Base-by-base conservation (phyloP, 2,329 filamentous ascomycete species). In the Ophiostoma sp. region DNA sequence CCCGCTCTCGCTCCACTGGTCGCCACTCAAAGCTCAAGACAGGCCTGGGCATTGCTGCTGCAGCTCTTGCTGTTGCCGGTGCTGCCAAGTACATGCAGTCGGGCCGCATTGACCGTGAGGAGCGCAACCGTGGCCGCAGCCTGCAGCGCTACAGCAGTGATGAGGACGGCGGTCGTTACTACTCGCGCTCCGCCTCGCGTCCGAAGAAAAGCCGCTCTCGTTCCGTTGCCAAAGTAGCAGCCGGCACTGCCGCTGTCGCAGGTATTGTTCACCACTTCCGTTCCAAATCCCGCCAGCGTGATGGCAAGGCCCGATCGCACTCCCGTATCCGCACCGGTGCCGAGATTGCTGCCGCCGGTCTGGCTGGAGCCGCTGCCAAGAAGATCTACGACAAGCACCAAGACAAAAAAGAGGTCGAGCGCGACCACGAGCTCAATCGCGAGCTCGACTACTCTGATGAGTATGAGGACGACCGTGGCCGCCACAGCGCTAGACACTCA, bases 11-110 rank as follows among this genome's bases (percentile, higher is more conserved):
- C 1, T 74, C 77, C 70, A 78, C 72, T 72, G 75, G 76, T 75
- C 74, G 76, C 74, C 79, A 80, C 72, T 82, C 80, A 58, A 81
- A 81, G 65, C 78, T 89, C 67, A 87, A 87, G 75, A 87, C 85
- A 1, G 86, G 85, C 36, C 78, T 89, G 36, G 87, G 86, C 44
- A 80, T 88, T 58, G 87, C 87, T 8, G 86, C 86, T 9, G 85
- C 87, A 36, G 86, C 86, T 16, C 79, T 89, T 38, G 87, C 86
- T 7, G 84, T 87, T 27, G 86, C 86, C 3, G 87, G 86, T n/a
- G 86, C 86, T 5, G 82, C 85, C 71, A 88, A 88, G 74, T 88
- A 87, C 73, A 84, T 85, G 74, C 83, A 87, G 71, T 82, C 83
- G 72, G 84, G 81, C 76, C 87, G 85, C 74, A 76, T 83, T 62